Evolutionary conservation across 2,329 filamentous ascomycete genomes (phyloP).

Genomic region (Aspergillus sp.): DNA sequence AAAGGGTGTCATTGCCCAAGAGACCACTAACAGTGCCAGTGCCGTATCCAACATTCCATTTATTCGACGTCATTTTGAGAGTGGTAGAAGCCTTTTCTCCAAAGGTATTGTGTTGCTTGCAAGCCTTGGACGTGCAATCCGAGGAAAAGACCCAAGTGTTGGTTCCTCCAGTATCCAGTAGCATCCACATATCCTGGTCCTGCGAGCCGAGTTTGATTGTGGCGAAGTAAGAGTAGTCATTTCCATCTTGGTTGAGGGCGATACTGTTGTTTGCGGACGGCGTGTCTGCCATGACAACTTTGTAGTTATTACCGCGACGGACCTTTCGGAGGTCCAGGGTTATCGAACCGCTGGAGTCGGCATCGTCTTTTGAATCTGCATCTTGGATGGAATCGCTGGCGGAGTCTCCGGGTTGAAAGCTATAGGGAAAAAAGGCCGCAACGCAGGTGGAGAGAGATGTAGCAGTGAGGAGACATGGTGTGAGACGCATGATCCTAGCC

Average conservation of each 20-base stretch:
- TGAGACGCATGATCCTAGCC: slow-evolving; percentile 27
- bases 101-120: slow-evolving; percentile 65
- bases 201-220: slow-evolving; percentile 46
- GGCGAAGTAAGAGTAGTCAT: slow-evolving; percentile 52
- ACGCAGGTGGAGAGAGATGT: slow-evolving; percentile 27
- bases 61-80: slow-evolving; percentile 48
- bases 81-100: slow-evolving; percentile 62
- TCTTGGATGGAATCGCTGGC: slow-evolving; percentile 8
- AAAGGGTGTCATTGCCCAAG: slow-evolving; percentile 62
- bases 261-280: slow-evolving; percentile 43
- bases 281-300: slow-evolving; percentile 35
- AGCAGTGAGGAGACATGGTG: slow-evolving; percentile 29
- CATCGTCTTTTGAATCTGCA: slow-evolving; percentile 7
- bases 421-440: slow-evolving; percentile 42
- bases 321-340: slow-evolving; percentile 36
- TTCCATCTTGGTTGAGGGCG: slow-evolving; percentile 50
- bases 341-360: slow-evolving; percentile 12
- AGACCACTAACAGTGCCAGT: slow-evolving; percentile 67
- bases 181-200: slow-evolving; percentile 48
- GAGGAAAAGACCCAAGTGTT: slow-evolving; percentile 82
- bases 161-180: slow-evolving; percentile 52
- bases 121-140: slow-evolving; percentile 62
- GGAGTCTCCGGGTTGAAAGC: slow-evolving; percentile 16
- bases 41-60: slow-evolving; percentile 70
- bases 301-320: slow-evolving; percentile 46